phyloP scores from a whole-genome alignment of 2,329 filamentous ascomycete species.

The Calonectria pauciramosa region DNA sequence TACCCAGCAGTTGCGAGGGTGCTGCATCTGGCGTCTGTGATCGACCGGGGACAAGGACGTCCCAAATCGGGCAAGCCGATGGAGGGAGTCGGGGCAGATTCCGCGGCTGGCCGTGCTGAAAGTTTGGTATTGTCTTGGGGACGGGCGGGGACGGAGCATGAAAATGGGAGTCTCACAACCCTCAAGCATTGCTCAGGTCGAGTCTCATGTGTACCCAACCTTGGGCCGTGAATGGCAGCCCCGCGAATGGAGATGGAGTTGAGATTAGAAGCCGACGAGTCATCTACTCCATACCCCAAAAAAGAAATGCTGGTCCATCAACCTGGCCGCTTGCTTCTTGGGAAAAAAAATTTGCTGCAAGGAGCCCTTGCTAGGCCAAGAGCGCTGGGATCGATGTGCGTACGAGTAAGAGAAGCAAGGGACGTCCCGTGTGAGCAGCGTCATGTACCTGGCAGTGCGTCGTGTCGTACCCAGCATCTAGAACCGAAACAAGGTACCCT shows the following conservation, averaged over 20 bases:
- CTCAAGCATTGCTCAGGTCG: neutral
- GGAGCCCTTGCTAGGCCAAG: slow-evolving; percentile 28
- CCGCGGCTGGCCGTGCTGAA: slow-evolving; percentile 28
- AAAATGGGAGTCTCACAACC: neutral
- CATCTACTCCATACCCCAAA: slow-evolving; percentile 20
- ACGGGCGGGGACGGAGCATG: slow-evolving; percentile 10
- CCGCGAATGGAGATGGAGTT: slow-evolving; percentile 7
- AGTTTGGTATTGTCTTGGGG: slow-evolving; percentile 24
- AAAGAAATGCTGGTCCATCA: slow-evolving; percentile 12
- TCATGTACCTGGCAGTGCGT: slow-evolving; percentile 9
- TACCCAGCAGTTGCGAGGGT: neutral
- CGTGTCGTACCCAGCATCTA: neutral
- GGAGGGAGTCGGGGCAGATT: slow-evolving; percentile 22
- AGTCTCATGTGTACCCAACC: slow-evolving; percentile 20
- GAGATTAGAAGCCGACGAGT: slow-evolving; percentile 20
- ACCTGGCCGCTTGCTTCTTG: neutral
- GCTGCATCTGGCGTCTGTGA: slow-evolving; percentile 24
- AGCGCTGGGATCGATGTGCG: slow-evolving; percentile 20
- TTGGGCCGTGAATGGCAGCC: slow-evolving; percentile 13
- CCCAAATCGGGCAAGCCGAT: slow-evolving; percentile 37
- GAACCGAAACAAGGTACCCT: slow-evolving; percentile 6
- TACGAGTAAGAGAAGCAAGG: slow-evolving; percentile 25
- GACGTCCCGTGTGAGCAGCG: slow-evolving; percentile 12
- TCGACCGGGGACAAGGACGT: slow-evolving; percentile 22
- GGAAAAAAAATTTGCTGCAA: slow-evolving; percentile 29